These are phyloP conservation scores for Kalmusia sp. DNA, from an alignment of 2,329 filamentous ascomycete species.

Conservation along the genomic window DNA sequence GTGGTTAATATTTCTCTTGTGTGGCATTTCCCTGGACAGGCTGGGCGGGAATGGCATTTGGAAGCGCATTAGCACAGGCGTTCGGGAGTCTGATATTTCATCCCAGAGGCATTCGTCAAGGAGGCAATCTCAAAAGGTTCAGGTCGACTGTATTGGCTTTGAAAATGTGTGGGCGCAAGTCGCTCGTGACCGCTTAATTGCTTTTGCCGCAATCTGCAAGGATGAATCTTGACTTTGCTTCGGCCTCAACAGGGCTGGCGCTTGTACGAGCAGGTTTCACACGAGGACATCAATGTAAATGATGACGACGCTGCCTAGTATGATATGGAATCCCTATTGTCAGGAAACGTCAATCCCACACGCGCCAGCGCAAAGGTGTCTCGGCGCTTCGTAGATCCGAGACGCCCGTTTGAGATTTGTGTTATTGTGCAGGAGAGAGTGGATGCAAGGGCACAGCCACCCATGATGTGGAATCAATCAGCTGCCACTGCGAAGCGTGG, in stretches of 20 bases:
- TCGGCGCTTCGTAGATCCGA: conserved; percentile 3
- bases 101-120: too few species aligned
- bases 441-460: background rate
- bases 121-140: too few species aligned
- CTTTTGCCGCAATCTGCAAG: too few species aligned
- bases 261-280: background rate
- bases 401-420: conserved; percentile 6
- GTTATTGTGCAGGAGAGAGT: background rate
- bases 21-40: background rate
- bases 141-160: too few species aligned
- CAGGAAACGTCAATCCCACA: background rate
- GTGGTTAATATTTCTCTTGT: background rate
- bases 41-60: conserved; percentile 4
- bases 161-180: too few species aligned
- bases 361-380: background rate
- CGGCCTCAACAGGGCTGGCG: background rate
- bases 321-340: background rate
- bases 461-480: background rate
- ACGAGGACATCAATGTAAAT: background rate
- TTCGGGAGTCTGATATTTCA: conserved; percentile 5
- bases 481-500: background rate
- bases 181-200: too few species aligned
- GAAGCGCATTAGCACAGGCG: conserved; percentile 24
- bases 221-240: background rate
- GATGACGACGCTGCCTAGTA: too few species aligned